Evolutionary conservation across 2,329 filamentous ascomycete species (phyloP).

Genomic region (Seiridium unicorne): DNA sequence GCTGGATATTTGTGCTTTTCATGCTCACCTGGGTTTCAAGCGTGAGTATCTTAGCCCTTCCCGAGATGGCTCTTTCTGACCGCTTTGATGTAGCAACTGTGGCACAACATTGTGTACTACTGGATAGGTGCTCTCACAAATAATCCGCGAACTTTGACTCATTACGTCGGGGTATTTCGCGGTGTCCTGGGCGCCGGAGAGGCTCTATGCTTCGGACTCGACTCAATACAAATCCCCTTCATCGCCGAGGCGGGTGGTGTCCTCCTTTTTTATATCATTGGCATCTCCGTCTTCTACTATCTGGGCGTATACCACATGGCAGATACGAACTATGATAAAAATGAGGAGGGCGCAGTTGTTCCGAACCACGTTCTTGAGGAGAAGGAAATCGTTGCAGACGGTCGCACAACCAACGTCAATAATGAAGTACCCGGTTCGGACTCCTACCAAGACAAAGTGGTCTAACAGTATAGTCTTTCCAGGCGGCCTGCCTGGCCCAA

Average conservation of each 20-base stretch:
- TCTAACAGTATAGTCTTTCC: background rate
- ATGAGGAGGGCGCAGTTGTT: conserved; percentile 21
- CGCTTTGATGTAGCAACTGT: conserved; percentile 13
- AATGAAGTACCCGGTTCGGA: background rate
- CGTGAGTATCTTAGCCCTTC: background rate
- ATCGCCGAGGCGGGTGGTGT: conserved; percentile 7
- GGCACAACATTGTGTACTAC: conserved; percentile 27
- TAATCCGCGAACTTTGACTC: conserved; percentile 14
- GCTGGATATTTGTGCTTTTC: conserved; percentile 21
- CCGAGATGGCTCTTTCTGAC: background rate
- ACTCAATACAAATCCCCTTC: conserved; percentile 22
- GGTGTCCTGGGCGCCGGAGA: conserved; percentile 25
- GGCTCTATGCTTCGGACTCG: conserved; percentile 25
- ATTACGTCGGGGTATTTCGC: conserved; percentile 23
- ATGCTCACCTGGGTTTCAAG: conserved; percentile 17
- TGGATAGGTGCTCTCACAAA: conserved; percentile 27
- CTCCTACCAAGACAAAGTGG: background rate
- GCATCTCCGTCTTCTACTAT: conserved; percentile 9
- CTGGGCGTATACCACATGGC: conserved; percentile 19
- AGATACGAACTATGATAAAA: conserved; percentile 23
- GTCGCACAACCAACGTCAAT: background rate
- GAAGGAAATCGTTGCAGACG: background rate
- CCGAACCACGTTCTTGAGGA: conserved; percentile 24
- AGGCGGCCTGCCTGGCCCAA: no score
- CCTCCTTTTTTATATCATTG: background rate